Conservation (phyloP, 2,329 filamentous ascomycete genomes). For the Meredithiella fracta region DNA sequence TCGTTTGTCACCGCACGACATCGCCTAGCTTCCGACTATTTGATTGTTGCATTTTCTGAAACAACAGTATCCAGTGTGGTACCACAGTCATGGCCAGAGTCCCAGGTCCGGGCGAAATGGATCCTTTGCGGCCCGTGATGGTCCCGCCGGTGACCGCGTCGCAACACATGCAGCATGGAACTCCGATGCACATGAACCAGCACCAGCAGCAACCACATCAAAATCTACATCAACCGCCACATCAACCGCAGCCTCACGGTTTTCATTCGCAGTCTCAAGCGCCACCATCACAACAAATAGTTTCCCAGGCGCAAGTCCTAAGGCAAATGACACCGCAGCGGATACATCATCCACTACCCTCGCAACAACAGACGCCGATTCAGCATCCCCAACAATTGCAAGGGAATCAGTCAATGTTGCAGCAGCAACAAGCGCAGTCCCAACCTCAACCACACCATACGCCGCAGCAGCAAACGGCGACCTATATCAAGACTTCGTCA, state of each 20-base stretch:
- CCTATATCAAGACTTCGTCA: conserved; percentile 10
- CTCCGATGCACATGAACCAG: conserved; percentile 16
- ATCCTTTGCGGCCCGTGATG: conserved; percentile 5
- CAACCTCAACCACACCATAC: conserved; percentile 2
- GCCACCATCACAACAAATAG: conserved; percentile 4
- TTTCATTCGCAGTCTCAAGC: conserved; percentile 4
- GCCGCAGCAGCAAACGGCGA: conserved; percentile 3
- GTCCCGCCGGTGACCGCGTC: conserved; percentile 12
- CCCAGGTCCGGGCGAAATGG: conserved; percentile 2
- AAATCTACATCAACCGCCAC: conserved; percentile 1
- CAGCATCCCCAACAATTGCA: background rate
- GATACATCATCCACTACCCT: background rate
- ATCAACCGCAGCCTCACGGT: background rate
- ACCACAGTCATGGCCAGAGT: conserved; percentile 6
- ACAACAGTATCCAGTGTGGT: too few relatives aligned
- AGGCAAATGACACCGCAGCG: conserved; percentile 3
- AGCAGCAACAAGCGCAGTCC: background rate
- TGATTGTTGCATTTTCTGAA: too few relatives aligned
- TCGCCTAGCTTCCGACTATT: too few relatives aligned
- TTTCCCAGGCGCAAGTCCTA: conserved; percentile 1
- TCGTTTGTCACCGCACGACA: too few relatives aligned
- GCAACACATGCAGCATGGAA: conserved; percentile 14
- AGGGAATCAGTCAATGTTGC: too few relatives aligned
- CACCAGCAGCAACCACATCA: conserved; percentile 15
- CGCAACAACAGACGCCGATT: background rate